phyloP scores from a whole-genome alignment of 2,329 filamentous ascomycete genomes.

The Cytospora mali region DNA sequence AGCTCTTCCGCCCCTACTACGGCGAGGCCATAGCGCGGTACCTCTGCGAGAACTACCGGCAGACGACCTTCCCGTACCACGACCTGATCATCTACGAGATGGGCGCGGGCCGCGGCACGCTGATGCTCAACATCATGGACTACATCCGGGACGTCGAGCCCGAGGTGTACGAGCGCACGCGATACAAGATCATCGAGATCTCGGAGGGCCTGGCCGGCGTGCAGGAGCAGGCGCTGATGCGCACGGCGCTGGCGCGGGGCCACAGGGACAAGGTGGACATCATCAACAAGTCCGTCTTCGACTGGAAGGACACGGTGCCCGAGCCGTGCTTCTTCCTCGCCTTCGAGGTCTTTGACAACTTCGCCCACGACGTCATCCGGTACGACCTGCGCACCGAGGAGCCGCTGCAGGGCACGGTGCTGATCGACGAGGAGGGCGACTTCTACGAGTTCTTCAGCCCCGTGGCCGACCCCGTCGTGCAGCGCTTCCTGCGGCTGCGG shows the following conservation, averaged over 20 bases:
- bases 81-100: conserved; percentile 99
- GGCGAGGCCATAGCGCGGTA: conserved; percentile 97
- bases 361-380: conserved; percentile 90
- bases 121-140: conserved; percentile 98
- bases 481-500: conserved; percentile 82
- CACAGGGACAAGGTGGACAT: conserved; percentile 89
- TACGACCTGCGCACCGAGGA: conserved; percentile 82
- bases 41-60: conserved; percentile 92
- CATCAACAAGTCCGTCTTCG: conserved; percentile 92
- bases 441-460: conserved; percentile 93
- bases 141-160: conserved; percentile 90
- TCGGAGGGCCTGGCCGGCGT: conserved; percentile 77
- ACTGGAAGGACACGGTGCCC: conserved; percentile 86
- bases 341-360: conserved; percentile 98
- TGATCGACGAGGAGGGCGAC: conserved; percentile 83
- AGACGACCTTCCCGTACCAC: conserved; percentile 91
- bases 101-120: conserved; percentile 93
- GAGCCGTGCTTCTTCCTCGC: conserved; percentile 97
- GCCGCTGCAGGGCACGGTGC: conserved; percentile 84
- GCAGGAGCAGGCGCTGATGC: conserved; percentile 71
- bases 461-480: conserved; percentile 72
- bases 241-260: conserved; percentile 68
- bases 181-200: conserved; percentile 96
- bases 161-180: conserved; percentile 89
- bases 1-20: conserved; percentile 95